phyloP scores from a whole-genome alignment of 805 yeast genomes.

The Phaffomyces antillensis region DNA sequence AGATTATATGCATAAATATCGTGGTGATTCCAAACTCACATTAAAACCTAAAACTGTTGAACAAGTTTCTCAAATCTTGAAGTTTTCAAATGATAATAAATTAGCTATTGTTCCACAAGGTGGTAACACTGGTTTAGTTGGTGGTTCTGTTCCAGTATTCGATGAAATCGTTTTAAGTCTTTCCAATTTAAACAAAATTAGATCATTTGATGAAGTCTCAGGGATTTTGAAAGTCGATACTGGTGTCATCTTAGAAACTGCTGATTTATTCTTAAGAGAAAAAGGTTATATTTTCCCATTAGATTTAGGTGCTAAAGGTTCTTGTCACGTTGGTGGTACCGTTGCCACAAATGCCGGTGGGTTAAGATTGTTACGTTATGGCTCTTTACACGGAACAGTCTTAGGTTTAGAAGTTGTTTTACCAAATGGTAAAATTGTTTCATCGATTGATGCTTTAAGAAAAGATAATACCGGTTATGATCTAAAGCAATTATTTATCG shows the following conservation, averaged over 20 bases:
- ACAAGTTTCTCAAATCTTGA: constrained; percentile 69
- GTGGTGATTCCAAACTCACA: constrained; percentile 78
- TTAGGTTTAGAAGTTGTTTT: constrained; percentile 90
- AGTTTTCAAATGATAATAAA: constrained; percentile 68
- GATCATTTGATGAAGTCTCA: constrained; percentile 73
- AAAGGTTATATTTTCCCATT: constrained; percentile 88
- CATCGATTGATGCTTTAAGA: constrained; percentile 78
- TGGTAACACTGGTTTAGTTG: constrained; percentile 94
- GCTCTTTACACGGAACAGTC: constrained; percentile 88
- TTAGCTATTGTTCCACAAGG: constrained; percentile 94
- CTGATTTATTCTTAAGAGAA: constrained; percentile 71
- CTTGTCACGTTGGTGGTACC: constrained; percentile 92
- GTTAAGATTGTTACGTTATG: constrained; percentile 76
- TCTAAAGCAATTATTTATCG: constrained; percentile 85
- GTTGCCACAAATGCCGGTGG: constrained; percentile 98
- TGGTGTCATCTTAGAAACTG: constrained; percentile 81
- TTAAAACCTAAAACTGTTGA: constrained; percentile 76
- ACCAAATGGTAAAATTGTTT: constrained; percentile 77
- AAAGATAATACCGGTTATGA: constrained; percentile 96
- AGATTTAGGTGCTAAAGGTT: constrained; percentile 94
- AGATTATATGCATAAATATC: constrained; percentile 92
- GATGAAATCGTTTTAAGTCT: constrained; percentile 80
- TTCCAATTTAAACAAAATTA: constrained; percentile 63
- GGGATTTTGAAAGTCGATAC: constrained; percentile 89
- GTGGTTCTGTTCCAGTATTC: constrained; percentile 88